These are phyloP conservation scores for Talaromyces marneffei DNA, from an alignment of 2,329 filamentous ascomycete genomes.

Conservation along the genomic window DNA sequence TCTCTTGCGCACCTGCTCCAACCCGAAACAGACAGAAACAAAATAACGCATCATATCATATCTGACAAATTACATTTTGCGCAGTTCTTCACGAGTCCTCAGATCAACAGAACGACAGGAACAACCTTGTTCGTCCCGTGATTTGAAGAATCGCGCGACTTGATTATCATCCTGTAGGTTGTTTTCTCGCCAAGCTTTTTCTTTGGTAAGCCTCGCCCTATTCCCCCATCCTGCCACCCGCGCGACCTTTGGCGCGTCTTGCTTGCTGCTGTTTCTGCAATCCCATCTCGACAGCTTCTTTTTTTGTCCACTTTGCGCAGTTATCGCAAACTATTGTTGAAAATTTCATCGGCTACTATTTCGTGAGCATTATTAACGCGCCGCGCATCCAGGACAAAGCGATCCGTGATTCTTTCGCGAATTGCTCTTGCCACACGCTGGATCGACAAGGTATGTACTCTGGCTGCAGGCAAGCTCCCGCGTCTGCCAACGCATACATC, in stretches of 20 bases:
- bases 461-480: conserved; percentile 28
- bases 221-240: conserved; percentile 9
- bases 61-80: neutral
- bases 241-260: conserved; percentile 14
- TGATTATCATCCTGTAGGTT: neutral
- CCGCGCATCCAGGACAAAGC: neutral
- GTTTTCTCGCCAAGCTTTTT: conserved; percentile 10
- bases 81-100: neutral
- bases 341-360: conserved; percentile 7
- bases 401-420: neutral
- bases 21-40: conserved; percentile 1
- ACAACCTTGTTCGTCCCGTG: conserved; percentile 2
- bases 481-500: conserved; percentile 39
- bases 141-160: neutral
- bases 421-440: conserved; percentile 18
- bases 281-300: conserved; percentile 4
- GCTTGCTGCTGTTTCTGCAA: conserved; percentile 1
- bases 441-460: conserved; percentile 35
- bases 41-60: conserved; percentile 1
- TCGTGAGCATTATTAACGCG: neutral
- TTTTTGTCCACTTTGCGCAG: conserved; percentile 15
- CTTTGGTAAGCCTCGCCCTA: conserved; percentile 12
- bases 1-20: neutral
- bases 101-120: neutral
- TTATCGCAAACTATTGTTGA: conserved; percentile 16